Percentiles rank a stretch among this genome's conserved stretches.
These are phyloP conservation scores for Blastobotrys apis DNA, from an alignment of 1,139 yeast genomes.

Conservation along the genomic window DNA sequence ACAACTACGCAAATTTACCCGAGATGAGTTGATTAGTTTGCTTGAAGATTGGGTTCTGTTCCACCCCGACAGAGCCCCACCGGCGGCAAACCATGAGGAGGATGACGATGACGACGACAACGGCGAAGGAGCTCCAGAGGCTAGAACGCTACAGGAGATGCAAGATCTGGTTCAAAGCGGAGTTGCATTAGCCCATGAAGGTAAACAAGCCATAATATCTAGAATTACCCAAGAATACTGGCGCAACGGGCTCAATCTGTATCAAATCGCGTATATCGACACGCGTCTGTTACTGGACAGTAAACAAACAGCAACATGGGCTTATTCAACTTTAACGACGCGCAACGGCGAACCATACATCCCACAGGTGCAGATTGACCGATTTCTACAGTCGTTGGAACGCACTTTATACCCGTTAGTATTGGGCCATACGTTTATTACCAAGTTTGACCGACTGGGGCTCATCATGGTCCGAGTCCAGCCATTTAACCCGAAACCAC, in stretches of 20 bases:
- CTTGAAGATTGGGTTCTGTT: slow-evolving; percentile 20
- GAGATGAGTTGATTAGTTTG: slow-evolving; percentile 16
- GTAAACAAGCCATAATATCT: slow-evolving; percentile 40
- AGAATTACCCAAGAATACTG: slow-evolving; percentile 53
- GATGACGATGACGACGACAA: slow-evolving; percentile 3
- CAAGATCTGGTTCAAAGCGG: not conserved
- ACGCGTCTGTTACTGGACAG: slow-evolving; percentile 58
- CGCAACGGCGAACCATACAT: slow-evolving; percentile 37
- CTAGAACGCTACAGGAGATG: slow-evolving; percentile 14
- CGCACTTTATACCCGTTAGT: slow-evolving; percentile 38
- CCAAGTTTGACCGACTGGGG: slow-evolving; percentile 61
- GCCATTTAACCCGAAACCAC: slow-evolving; percentile 48
- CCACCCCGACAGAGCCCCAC: slow-evolving; percentile 19
- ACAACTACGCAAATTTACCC: slow-evolving; percentile 14
- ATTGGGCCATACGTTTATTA: slow-evolving; percentile 57
- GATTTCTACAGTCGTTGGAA: slow-evolving; percentile 48
- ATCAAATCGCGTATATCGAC: slow-evolving; percentile 71
- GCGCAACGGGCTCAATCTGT: slow-evolving; percentile 58
- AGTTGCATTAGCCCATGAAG: slow-evolving; percentile 9
- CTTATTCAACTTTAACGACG: slow-evolving; percentile 51
- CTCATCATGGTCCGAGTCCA: slow-evolving; percentile 61
- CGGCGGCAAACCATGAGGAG: slow-evolving; percentile 12
- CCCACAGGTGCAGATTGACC: slow-evolving; percentile 37
- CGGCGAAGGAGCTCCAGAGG: slow-evolving; percentile 9
- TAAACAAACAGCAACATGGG: slow-evolving; percentile 52